A percentile compares a stretch with the other conserved stretches of the same genome.
phyloP scores from a whole-genome alignment of 1,284 basidiomycete genomes.

The Schizopora paradoxa region DNA sequence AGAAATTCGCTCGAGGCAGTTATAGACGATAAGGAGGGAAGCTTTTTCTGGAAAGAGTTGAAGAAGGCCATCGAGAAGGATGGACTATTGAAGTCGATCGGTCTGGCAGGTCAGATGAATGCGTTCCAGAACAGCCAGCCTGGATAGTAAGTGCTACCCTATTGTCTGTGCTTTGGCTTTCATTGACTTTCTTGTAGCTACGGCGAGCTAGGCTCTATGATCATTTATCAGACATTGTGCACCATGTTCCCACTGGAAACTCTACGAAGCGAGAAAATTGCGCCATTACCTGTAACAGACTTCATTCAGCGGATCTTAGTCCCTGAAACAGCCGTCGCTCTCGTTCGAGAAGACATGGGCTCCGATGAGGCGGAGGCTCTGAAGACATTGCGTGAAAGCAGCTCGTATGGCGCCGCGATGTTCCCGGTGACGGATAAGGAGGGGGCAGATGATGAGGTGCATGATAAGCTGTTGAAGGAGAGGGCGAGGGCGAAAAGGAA shows the following conservation, averaged over 20 bases:
- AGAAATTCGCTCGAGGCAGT: conserved; percentile 41
- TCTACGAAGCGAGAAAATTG: conserved; percentile 45
- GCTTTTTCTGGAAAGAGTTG: conserved; percentile 65
- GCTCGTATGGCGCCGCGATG: conserved; percentile 73
- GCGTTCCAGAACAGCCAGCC: conserved; percentile 74
- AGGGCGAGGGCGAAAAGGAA: conserved; percentile 56
- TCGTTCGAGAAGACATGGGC: conserved; percentile 64
- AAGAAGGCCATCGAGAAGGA: conserved; percentile 54
- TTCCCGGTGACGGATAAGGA: conserved; percentile 57
- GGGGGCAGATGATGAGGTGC: conserved; percentile 36
- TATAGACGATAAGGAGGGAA: conserved; percentile 43
- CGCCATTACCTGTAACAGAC: conserved; percentile 60
- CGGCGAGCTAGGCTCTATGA: conserved; percentile 71
- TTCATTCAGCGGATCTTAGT: conserved; percentile 71
- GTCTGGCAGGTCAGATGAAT: conserved; percentile 65
- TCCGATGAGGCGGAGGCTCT: conserved; percentile 44
- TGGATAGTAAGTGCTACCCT: conserved; percentile 62
- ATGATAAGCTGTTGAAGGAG: conserved; percentile 59
- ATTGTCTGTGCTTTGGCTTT: conserved; percentile 8
- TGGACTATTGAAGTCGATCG: conserved; percentile 57
- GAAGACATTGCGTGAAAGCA: conserved; percentile 62
- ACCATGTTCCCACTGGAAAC: conserved; percentile 62
- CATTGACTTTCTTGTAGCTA: conserved; percentile 44
- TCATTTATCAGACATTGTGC: conserved; percentile 71
- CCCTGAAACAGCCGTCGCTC: conserved; percentile 65